phyloP scores from a whole-genome alignment of 2,329 filamentous ascomycete species.

The Fonsecaea erecta region DNA sequence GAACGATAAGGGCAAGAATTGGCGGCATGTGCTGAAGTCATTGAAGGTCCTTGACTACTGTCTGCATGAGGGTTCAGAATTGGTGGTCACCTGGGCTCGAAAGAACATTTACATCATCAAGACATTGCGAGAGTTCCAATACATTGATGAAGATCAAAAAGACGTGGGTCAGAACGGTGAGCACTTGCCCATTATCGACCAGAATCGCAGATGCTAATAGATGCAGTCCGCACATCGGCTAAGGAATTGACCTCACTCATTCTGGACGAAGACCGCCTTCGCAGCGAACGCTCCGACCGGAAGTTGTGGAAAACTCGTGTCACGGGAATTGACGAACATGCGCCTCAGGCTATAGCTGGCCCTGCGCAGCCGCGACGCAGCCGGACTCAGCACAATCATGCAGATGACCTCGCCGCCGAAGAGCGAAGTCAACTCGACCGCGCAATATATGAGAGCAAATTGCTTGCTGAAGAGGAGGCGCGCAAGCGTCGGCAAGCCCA shows the following conservation, averaged over 20 bases:
- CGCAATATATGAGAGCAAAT: too few species aligned
- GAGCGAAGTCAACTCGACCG: too few species aligned
- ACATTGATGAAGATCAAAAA: constrained; percentile 90
- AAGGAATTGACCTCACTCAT: constrained; percentile 94
- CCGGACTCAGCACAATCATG: too few species aligned
- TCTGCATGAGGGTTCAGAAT: constrained; percentile 92
- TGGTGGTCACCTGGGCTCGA: constrained; percentile 95
- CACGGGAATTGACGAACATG: constrained; percentile 85
- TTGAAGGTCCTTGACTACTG: constrained; percentile 98
- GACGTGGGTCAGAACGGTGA: constrained; percentile 96
- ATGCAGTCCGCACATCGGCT: constrained; percentile 84
- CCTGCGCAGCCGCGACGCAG: constrained; percentile 44
- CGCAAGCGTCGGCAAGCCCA: constrained; percentile 78
- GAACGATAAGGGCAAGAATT: constrained; percentile 99
- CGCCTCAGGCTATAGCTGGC: constrained; percentile 51
- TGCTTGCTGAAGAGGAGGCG: too few species aligned
- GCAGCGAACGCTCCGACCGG: constrained; percentile 85
- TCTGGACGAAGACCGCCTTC: constrained; percentile 88
- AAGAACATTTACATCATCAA: constrained; percentile 99
- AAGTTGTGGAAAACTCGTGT: constrained; percentile 97
- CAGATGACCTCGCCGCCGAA: too few species aligned
- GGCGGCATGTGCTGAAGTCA: constrained; percentile 96
- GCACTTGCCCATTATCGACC: constrained; percentile 38
- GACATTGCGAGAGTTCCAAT: constrained; percentile 94
- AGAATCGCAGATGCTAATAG: constrained; percentile 24